Base-by-base conservation (phyloP, 768 basidiomycete genomes). In the Russula sp. region DNA sequence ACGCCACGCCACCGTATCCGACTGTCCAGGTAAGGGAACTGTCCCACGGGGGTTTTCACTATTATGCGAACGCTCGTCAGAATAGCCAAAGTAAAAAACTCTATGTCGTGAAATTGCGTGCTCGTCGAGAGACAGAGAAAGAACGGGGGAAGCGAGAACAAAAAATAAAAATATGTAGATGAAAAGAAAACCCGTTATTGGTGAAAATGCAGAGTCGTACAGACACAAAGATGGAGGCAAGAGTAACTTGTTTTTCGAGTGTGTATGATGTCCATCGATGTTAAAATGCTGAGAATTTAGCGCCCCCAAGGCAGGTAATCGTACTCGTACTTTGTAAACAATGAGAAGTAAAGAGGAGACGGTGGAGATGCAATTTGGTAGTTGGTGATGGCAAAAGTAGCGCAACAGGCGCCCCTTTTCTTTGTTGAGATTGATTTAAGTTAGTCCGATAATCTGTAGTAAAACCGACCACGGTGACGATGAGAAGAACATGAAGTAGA, bases 361-460 rank as follows among this genome's bases (percentile, higher is more conserved):
- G 8, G 27, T 31, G 48, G 31, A 40, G 48, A 59, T 50, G 49
- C 49, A 32, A 11, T 18, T 58, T 59, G 37, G 37, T 51, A 40
- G 13, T 39, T 13, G 57, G 57, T 27, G 35, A 1, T 32, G 27
- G 27, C 10, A 42, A 59, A 32, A 42, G 37, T 40, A 50, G 57
- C 49, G 57, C 57, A 18, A 47, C 13, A 32, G 2, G 22, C 48
- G 37, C 49, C 9, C 57, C 7, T 22, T 59, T 59, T 50, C 22
- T 51, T 39, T 20, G 22, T 48, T 14, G 45, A 35, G 34, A 35
- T 39, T 37, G 56, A 57, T 20, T 48, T 48, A 57, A 57, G 56
- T 57, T 57, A 57, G 56, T 57, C 56, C 56, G 56, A 57, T 57
- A 57, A 48, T 32, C 16, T 47, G 48, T 49, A 49, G n/a, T 35